Evolutionary conservation across 2,329 filamentous ascomycete genomes (phyloP), one percentile per base, ranked within the genome.

Genomic region (Microascus cirrosus): DNA sequence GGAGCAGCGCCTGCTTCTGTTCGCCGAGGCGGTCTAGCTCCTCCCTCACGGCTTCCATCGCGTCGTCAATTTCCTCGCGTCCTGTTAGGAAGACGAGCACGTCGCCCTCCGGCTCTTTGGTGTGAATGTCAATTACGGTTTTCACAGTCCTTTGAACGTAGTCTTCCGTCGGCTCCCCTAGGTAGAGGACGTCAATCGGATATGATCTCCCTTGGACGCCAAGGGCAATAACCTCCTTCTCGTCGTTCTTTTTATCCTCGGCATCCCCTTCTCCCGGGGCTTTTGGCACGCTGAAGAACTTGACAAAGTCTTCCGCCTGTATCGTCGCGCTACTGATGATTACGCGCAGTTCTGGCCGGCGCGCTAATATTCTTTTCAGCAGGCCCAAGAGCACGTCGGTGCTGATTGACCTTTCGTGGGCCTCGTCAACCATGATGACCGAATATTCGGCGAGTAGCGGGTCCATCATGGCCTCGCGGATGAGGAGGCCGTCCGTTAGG

Each of bases 401-500:
- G 69, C 90, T 95, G 60, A 97, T 81, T 54, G 91, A 96, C 57
- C 94, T 81, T 71, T 97, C 93, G 68, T 99, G 94, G 7, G 93
- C 94, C 72, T 97, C 93, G 68, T 99, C 94, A 8, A 99, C 88
- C 90, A 99, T 96, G 65, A 99, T 90, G 52, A 96, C 87, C 0
- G 91, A 95, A 69, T 99, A 99, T 12, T 90, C 82, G 22, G 89
- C 94, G 39, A 99, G 74, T 3, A 97, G 74, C 13, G 94, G 94
- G 70, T 99, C 94, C 3, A 96, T 89, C 4, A 99, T 79, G 32
- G 93, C 94, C 72, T 99, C 94, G 65, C 93, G 80, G 57, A 99
- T 83, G 35, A 99, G 79, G 54, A 99, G 77, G 0, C 93, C 93
- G 73, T 99, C 94, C 0, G 93, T 99, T 62, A 97, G 74, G 67